These are phyloP conservation scores for Aspergillus unguis DNA, from an alignment of 2,329 filamentous ascomycete genomes.

Conservation along the genomic window DNA sequence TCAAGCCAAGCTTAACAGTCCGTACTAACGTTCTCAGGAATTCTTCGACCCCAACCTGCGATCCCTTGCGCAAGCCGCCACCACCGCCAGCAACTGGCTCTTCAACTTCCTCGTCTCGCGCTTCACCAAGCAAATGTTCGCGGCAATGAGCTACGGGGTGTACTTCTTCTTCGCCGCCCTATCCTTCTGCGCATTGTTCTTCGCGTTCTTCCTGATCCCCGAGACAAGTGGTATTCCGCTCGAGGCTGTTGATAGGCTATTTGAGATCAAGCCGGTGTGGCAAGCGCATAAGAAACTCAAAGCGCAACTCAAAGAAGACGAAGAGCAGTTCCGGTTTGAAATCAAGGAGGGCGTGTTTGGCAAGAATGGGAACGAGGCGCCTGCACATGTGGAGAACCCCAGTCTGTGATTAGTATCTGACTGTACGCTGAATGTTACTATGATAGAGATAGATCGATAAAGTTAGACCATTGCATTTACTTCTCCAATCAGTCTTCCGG, in stretches of 20 bases:
- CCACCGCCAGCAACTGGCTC: conserved; percentile 41
- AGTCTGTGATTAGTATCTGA: not conserved
- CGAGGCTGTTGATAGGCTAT: conserved; percentile 63
- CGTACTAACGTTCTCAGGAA: conserved; percentile 35
- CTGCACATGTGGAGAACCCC: conserved; percentile 12
- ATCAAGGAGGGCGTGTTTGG: conserved; percentile 25
- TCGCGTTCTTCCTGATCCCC: conserved; percentile 61
- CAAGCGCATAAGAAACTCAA: conserved; percentile 33
- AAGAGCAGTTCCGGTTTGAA: conserved; percentile 33
- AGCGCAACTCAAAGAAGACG: conserved; percentile 33
- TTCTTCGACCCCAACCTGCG: conserved; percentile 71
- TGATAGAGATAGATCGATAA: too few species aligned
- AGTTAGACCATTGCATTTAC: too few species aligned
- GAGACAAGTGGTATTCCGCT: conserved; percentile 61
- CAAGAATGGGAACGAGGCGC: conserved; percentile 12
- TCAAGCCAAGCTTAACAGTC: too few species aligned
- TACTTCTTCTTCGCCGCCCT: conserved; percentile 67
- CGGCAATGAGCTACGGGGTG: conserved; percentile 54
- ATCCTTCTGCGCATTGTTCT: conserved; percentile 57
- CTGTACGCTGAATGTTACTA: too few species aligned
- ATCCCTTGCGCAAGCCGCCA: conserved; percentile 68
- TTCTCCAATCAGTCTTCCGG: too few species aligned
- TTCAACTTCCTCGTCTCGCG: conserved; percentile 37
- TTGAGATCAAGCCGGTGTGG: conserved; percentile 43
- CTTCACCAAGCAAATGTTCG: conserved; percentile 42